phyloP scores from a whole-genome alignment of 164 flowering plant species.

The Piper betle region DNA sequence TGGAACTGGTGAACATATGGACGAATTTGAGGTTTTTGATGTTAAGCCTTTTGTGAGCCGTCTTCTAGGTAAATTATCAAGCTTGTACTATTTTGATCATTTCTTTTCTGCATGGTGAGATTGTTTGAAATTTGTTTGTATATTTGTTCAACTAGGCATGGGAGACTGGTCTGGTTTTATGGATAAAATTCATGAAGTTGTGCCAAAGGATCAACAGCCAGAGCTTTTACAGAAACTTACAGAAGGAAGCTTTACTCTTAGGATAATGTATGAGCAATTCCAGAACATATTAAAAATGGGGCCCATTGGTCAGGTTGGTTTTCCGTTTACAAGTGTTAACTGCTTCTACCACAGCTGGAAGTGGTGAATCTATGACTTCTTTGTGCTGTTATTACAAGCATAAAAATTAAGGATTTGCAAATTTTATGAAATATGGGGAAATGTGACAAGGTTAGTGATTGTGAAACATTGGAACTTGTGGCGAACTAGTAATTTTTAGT shows the following conservation, averaged over 20 bases:
- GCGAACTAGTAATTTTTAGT: background rate
- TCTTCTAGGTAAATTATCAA: slow-evolving; percentile 47
- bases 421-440: no score
- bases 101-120: background rate
- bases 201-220: slow-evolving; percentile 98
- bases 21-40: slow-evolving; percentile 98
- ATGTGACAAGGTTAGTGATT: background rate
- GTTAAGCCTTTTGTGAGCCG: slow-evolving; percentile 98
- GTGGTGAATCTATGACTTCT: no score
- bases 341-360: no score
- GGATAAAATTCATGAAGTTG: slow-evolving; percentile 99
- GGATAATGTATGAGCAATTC: slow-evolving; percentile 95
- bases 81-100: background rate
- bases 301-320: slow-evolving; percentile 83
- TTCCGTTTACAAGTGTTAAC: no score
- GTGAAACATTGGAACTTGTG: background rate
- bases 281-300: slow-evolving; percentile 98
- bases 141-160: slow-evolving; percentile 48
- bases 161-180: slow-evolving; percentile 99
- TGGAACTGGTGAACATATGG: slow-evolving; percentile 99
- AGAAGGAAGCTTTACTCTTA: slow-evolving; percentile 80
- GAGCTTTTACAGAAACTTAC: slow-evolving; percentile 93
- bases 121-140: background rate
- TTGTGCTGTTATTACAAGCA: no score
- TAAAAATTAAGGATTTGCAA: no score